These are phyloP conservation scores for Cucumis variabilis DNA, from an alignment of 331 rosid genomes.

Conservation along the genomic window DNA sequence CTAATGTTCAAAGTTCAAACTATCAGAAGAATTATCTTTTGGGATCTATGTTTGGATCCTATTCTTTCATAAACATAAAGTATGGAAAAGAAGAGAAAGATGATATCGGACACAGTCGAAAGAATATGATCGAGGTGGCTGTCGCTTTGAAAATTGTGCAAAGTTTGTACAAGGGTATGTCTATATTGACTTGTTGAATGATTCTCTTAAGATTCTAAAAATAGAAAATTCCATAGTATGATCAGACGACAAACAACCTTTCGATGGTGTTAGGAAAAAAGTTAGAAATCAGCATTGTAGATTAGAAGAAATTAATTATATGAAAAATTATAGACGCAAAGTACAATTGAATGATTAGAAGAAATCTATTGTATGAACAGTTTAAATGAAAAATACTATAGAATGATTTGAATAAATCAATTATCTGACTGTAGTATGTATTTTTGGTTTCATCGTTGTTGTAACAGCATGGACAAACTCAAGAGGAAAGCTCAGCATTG, in stretches of 20 bases:
- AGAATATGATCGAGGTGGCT: constrained; percentile 74
- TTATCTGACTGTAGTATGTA: neutral
- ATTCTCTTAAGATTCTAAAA: neutral
- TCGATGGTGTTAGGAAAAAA: neutral
- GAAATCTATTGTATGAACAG: no score
- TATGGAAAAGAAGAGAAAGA: constrained; percentile 66
- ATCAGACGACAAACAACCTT: neutral
- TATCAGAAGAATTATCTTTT: constrained; percentile 53
- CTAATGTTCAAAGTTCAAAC: constrained; percentile 45
- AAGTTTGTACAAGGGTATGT: constrained; percentile 59
- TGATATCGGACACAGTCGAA: constrained; percentile 60
- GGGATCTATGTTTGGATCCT: constrained; percentile 68
- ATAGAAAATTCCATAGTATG: neutral
- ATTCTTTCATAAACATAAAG: constrained; percentile 63
- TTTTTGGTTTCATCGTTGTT: neutral
- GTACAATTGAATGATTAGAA: no score
- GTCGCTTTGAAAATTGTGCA: constrained; percentile 50
- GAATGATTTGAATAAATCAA: neutral
- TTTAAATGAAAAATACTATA: neutral
- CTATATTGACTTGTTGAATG: neutral
- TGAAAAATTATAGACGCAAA: no score
- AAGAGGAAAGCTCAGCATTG: constrained; percentile 31
- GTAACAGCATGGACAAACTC: constrained; percentile 36
- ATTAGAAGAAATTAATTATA: neutral
- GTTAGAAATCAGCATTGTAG: neutral